phyloP scores from a whole-genome alignment of 495 filamentous ascomycete species.

The Tuber magnatum region DNA sequence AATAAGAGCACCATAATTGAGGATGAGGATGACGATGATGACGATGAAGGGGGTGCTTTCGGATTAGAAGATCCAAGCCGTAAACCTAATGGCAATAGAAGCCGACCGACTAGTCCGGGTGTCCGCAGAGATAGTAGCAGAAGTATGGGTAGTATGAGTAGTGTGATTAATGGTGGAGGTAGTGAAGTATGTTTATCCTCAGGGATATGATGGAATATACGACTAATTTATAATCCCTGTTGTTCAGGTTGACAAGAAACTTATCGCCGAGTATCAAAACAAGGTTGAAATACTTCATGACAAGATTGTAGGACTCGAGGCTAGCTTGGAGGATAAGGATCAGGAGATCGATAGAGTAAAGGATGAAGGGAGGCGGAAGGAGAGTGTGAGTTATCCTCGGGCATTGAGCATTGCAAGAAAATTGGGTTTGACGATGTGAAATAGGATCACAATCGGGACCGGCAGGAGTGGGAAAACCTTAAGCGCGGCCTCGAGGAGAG shows the following conservation, averaged over 20 bases:
- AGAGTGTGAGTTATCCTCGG: slow-evolving; percentile 44
- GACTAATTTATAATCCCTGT: slow-evolving; percentile 3
- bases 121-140: slow-evolving; percentile 37
- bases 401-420: slow-evolving; percentile 42
- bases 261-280: slow-evolving; percentile 66
- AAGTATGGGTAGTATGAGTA: slow-evolving; percentile 35
- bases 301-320: slow-evolving; percentile 66
- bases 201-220: neutral
- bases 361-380: slow-evolving; percentile 44
- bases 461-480: slow-evolving; percentile 66
- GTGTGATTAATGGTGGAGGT: slow-evolving; percentile 21
- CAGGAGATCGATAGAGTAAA: slow-evolving; percentile 50
- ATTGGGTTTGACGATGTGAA: slow-evolving; percentile 45
- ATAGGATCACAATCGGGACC: slow-evolving; percentile 50
- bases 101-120: slow-evolving; percentile 47
- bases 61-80: slow-evolving; percentile 50
- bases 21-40: slow-evolving; percentile 76
- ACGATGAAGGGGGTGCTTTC: slow-evolving; percentile 60
- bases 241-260: slow-evolving; percentile 57
- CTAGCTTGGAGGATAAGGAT: slow-evolving; percentile 52
- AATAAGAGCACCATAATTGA: slow-evolving; percentile 98
- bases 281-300: slow-evolving; percentile 68
- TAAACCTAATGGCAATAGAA: slow-evolving; percentile 54
- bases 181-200: slow-evolving; percentile 23
- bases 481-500: slow-evolving; percentile 68